Evolutionary conservation across 1,284 basidiomycete genomes (phyloP).

Genomic region (Microbotryum saponariae): DNA sequence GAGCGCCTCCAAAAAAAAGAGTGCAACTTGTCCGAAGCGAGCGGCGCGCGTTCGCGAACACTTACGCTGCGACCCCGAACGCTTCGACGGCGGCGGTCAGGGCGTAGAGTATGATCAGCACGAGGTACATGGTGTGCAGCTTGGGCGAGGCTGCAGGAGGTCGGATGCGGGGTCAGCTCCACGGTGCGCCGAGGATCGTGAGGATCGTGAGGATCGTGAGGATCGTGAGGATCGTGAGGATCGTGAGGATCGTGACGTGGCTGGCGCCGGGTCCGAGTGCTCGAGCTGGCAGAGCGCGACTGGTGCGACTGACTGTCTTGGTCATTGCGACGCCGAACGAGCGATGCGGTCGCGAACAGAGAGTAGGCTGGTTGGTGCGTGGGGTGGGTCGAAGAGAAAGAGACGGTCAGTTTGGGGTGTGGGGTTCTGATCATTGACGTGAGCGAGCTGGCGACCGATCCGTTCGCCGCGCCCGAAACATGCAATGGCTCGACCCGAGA

Average conservation of each 20-base stretch:
- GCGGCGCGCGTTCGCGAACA: too few species aligned
- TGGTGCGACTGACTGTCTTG: conserved; percentile 2
- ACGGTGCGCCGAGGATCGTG: too few species aligned
- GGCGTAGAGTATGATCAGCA: conserved; percentile 23
- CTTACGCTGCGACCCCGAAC: conserved; percentile 10
- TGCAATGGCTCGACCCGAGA: too few species aligned
- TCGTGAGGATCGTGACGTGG: too few species aligned
- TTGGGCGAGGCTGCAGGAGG: not conserved
- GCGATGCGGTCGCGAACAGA: conserved; percentile 10
- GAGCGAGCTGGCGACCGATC: too few species aligned
- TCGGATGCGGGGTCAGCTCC: not conserved
- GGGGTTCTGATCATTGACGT: too few species aligned
- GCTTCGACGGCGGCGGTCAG: conserved; percentile 15
- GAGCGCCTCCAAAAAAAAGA: too few species aligned
- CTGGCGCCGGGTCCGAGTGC: too few species aligned
- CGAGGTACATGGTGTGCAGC: conserved; percentile 17
- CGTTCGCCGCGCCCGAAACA: too few species aligned
- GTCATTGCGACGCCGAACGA: conserved; percentile 6
- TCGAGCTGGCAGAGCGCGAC: not conserved
- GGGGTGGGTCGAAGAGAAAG: not conserved
- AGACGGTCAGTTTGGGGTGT: not conserved
- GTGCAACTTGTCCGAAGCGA: too few species aligned
- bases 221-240: too few species aligned
- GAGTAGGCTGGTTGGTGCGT: conserved; percentile 15
- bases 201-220: too few species aligned